Base-by-base conservation (phyloP, 2,329 filamentous ascomycete species). In the Balansia obtecta region DNA sequence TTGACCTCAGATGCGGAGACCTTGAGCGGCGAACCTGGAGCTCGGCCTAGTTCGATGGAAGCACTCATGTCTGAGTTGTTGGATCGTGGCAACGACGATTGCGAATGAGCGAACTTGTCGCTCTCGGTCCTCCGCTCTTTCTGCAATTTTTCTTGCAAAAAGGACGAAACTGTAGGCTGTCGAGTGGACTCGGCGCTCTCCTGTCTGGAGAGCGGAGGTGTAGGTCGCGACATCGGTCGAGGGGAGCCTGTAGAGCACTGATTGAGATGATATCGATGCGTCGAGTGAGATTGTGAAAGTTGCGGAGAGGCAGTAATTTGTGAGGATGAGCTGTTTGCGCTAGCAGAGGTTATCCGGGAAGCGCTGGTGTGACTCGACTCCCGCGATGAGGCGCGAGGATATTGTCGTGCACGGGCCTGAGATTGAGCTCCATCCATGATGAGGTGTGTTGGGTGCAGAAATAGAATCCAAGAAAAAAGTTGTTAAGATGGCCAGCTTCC, bases 141-240 rank as follows among this genome's bases (percentile, higher is more conserved):
- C 45, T 73, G 70, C n/a, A 81, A 63, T 53, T 70, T 74, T 58
- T 80, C 76, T 45, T 78, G 77, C 2, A 81, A 65, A 47, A 79
- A 74, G 15, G 65, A 71, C 0, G 77, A 80, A 13, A 73, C 63
- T 0, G 68, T 66, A 27, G 63, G 61, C 42, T 67, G 69, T 15
- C 68, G 67, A 4, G 61, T 55, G 3, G 67, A 62, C 18, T 77
- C 73, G 32, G 65, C 63, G 39, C 66, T 67, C 16, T 66, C 61
- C 52, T 72, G 68, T 54, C 69, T 64, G 11, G 70, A 69, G n/a
- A 72, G 54, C 37, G 65, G 66, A 4, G 72, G 70, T 18, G 65
- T 63, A 3, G 69, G 65, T 49, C 66, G 65, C 1, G 71, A 68
- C 4, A 61, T 61, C 1, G 68, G 63, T 27, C 69, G 66, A 11